Evolutionary conservation across 2,329 filamentous ascomycete genomes (phyloP).

Genomic region (Trichophyton mentagrophytes): DNA sequence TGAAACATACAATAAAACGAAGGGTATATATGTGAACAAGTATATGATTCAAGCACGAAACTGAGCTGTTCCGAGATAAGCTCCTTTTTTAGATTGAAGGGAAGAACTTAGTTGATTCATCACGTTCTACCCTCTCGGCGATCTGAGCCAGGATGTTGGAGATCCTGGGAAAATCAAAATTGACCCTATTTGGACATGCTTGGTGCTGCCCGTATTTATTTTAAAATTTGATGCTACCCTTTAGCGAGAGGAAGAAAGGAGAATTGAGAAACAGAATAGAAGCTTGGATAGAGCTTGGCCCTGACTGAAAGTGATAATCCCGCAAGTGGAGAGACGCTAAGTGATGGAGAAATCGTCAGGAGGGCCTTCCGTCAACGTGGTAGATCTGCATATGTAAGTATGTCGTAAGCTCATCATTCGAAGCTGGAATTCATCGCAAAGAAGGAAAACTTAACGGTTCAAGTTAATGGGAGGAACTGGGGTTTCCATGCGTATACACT

Average conservation of each 20-base stretch:
- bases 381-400: neutral
- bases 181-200: conserved; percentile 5
- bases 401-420: neutral
- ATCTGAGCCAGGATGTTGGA: conserved; percentile 4
- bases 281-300: neutral
- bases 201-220: neutral
- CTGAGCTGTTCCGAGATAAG: neutral
- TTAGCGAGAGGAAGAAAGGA: neutral
- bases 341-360: neutral
- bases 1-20: conserved; percentile 5
- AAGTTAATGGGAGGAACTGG: neutral
- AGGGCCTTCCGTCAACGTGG: neutral
- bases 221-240: neutral
- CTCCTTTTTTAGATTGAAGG: conserved; percentile 4
- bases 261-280: neutral
- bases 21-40: neutral
- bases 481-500: neutral
- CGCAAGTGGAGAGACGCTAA: neutral
- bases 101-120: conserved; percentile 5
- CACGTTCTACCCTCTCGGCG: neutral
- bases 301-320: neutral
- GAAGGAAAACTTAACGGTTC: neutral
- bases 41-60: conserved; percentile 2
- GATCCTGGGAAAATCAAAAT: conserved; percentile 1
- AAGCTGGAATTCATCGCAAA: neutral